phyloP scores from a whole-genome alignment of 768 basidiomycete genomes.

The Suillus luteus region DNA sequence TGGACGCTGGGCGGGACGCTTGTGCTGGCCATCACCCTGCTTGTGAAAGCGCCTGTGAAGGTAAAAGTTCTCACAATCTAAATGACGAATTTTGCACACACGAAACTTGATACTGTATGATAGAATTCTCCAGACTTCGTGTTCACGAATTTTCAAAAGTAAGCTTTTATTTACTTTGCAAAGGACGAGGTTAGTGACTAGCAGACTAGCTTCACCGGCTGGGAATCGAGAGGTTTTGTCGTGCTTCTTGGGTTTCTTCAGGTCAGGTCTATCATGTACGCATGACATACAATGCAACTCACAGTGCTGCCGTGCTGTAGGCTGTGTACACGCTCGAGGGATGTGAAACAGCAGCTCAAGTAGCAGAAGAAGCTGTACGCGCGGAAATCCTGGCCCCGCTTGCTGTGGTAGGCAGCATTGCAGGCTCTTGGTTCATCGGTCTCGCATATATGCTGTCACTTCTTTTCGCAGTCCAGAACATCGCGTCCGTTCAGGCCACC shows the following conservation, averaged over 20 bases:
- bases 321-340: conserved; percentile 63
- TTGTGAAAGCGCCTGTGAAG: conserved; percentile 57
- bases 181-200: background rate
- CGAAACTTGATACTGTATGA: conserved; percentile 3
- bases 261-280: background rate
- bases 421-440: conserved; percentile 58
- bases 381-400: conserved; percentile 59
- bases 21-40: conserved; percentile 54
- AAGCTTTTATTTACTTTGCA: conserved; percentile 11
- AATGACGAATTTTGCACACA: conserved; percentile 18
- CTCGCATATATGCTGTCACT: conserved; percentile 60
- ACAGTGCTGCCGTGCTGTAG: conserved; percentile 41
- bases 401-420: conserved; percentile 54
- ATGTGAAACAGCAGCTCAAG: conserved; percentile 64
- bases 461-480: conserved; percentile 57
- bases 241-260: conserved; percentile 53
- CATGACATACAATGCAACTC: background rate
- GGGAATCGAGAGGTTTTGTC: conserved; percentile 54
- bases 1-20: conserved; percentile 63
- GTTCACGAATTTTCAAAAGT: conserved; percentile 61
- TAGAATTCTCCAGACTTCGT: conserved; percentile 56
- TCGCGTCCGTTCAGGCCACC: conserved; percentile 49
- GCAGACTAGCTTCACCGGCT: conserved; percentile 52
- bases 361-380: conserved; percentile 58
- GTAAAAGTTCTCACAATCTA: conserved; percentile 31